A percentile compares a stretch with the other conserved stretches of the same genome.
Evolutionary conservation across 352 stramenopile species (phyloP).

Genomic region (Phytophthora hibernalis): DNA sequence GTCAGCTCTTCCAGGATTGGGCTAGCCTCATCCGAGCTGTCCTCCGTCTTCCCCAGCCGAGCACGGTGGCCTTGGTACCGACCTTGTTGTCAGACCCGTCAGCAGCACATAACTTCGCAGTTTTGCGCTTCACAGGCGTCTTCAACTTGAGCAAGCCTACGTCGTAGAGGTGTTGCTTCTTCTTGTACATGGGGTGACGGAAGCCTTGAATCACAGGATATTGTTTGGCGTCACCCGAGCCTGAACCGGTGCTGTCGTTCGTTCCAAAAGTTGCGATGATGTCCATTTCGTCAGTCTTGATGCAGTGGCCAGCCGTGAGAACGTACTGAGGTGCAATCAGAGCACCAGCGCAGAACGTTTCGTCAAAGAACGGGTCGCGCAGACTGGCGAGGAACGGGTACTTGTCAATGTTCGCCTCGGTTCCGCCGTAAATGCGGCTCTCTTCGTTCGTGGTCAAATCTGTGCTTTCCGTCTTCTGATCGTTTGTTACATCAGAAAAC

Average conservation of each 20-base stretch:
- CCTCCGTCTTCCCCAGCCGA: slow-evolving; percentile 67
- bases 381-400: slow-evolving; percentile 67
- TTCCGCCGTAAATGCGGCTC: slow-evolving; percentile 29
- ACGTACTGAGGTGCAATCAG: slow-evolving; percentile 69
- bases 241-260: slow-evolving; percentile 22
- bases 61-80: slow-evolving; percentile 54
- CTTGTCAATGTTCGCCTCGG: slow-evolving; percentile 30
- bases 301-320: slow-evolving; percentile 77
- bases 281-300: slow-evolving; percentile 35
- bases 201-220: slow-evolving; percentile 16
- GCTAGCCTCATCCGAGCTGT: slow-evolving; percentile 20
- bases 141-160: slow-evolving; percentile 65
- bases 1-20: slow-evolving; percentile 52
- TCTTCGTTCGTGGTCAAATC: slow-evolving; percentile 33
- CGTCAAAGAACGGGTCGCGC: slow-evolving; percentile 28
- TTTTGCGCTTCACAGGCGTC: slow-evolving; percentile 35
- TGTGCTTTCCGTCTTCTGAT: slow-evolving; percentile 12
- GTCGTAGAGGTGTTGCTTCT: slow-evolving; percentile 49
- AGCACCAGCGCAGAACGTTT: slow-evolving; percentile 62
- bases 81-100: slow-evolving; percentile 61
- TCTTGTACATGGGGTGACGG: slow-evolving; percentile 39
- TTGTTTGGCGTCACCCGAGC: slow-evolving; percentile 1
- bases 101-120: too few species aligned
- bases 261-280: slow-evolving; percentile 37
- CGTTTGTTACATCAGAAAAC: slow-evolving; percentile 14